Conservation (phyloP, 345 rosid genomes). For the Schrenkiella parvula region DNA sequence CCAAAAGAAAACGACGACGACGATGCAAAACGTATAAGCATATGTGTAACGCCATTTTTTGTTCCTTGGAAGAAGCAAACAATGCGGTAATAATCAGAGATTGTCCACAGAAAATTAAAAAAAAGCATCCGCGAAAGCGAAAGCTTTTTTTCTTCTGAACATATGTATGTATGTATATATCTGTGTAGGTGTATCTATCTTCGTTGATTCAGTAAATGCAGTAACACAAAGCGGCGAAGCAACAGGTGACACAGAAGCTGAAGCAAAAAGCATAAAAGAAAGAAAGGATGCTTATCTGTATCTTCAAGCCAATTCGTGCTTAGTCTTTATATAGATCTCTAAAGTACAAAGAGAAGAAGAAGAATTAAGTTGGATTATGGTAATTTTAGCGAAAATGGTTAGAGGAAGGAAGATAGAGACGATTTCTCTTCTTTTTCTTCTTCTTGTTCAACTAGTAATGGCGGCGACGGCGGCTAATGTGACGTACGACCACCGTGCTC, state of each 20-base stretch:
- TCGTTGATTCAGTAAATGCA: constrained; percentile 8
- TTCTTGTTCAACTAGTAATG: constrained; percentile 3
- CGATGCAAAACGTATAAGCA: constrained; percentile 16
- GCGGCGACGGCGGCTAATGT: constrained; percentile 42
- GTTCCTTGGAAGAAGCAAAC: not conserved
- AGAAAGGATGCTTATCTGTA: constrained; percentile 11
- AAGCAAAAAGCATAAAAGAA: not conserved
- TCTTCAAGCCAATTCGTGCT: constrained; percentile 10
- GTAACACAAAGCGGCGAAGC: constrained; percentile 36
- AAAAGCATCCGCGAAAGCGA: too few species aligned
- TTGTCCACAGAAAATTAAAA: too few species aligned
- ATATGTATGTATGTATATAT: too few species aligned
- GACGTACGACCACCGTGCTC: constrained; percentile 75
- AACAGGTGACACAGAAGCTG: constrained; percentile 9
- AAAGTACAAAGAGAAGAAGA: too few species aligned
- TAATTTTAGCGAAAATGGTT: constrained; percentile 25
- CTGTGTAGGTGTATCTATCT: not conserved
- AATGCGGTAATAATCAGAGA: too few species aligned
- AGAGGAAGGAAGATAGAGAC: constrained; percentile 5
- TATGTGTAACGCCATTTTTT: not conserved
- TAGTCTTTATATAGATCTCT: not conserved
- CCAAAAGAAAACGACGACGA: too few species aligned
- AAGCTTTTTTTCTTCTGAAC: too few species aligned
- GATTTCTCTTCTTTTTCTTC: not conserved
- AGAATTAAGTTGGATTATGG: too few species aligned